Evolutionary conservation across 208 protist species (phyloP).

Genomic region (Trypanosoma platydactyli): DNA sequence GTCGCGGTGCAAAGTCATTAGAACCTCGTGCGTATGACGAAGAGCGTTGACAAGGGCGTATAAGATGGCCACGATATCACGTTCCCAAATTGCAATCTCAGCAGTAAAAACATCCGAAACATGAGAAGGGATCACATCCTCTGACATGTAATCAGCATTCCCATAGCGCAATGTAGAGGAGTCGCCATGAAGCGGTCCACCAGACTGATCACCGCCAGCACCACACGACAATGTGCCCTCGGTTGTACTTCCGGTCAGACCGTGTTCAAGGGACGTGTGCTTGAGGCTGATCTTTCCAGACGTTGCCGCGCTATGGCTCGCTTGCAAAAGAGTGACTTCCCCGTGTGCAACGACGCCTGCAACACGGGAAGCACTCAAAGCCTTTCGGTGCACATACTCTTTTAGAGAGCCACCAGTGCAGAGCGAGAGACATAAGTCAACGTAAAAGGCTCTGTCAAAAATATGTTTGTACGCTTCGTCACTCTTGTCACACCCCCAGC

Average conservation of each 20-base stretch:
- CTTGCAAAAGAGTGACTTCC: not conserved
- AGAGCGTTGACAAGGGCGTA: conserved; percentile 34
- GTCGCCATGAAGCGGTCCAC: too few species aligned
- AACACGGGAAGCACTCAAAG: not conserved
- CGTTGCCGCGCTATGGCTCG: not conserved
- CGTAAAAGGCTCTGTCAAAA: conserved; percentile 11
- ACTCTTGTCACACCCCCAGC: not conserved
- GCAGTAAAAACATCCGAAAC: not conserved
- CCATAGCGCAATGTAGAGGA: too few species aligned
- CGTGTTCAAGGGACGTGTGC: not conserved
- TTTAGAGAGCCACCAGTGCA: conserved; percentile 23
- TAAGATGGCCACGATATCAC: conserved; percentile 35
- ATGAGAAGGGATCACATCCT: not conserved
- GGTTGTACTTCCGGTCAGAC: conserved; percentile 23
- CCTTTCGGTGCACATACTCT: conserved; percentile 15
- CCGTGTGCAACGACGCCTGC: not conserved
- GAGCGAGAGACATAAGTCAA: conserved; percentile 32
- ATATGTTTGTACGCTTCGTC: not conserved
- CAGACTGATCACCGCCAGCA: not conserved
- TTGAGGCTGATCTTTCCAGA: conserved; percentile 10
- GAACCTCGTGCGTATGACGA: conserved; percentile 33
- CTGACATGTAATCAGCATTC: not conserved
- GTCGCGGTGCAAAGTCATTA: conserved; percentile 30
- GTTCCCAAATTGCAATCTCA: conserved; percentile 27
- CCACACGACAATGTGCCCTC: conserved; percentile 8